Base-by-base conservation (phyloP, 768 basidiomycete genomes). In the Sarcodon aspratus region DNA sequence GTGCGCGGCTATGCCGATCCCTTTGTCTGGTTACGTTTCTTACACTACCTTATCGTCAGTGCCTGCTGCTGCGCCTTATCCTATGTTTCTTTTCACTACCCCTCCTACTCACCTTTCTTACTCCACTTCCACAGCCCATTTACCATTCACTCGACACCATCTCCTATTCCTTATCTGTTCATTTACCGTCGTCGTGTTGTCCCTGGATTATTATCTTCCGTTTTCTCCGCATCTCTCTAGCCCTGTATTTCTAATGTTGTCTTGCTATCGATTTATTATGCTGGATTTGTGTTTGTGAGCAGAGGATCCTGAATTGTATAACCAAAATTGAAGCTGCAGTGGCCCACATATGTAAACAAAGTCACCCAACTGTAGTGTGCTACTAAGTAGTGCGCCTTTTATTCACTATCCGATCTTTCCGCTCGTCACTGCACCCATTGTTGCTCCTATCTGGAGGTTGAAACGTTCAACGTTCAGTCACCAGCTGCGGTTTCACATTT, bases 61-160 rank as follows among this genome's bases (percentile, higher is more conserved):
- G 21, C 21, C 21, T 27, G 21, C 21, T 27, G 21, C 21, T 27
- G 21, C 21, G 5, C 21, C 21, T 27, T 27, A 27, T 27, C 21
- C 5, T 27, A 5, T 27, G 21, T n/a, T n/a, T 45, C 50, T 55
- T 54, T 56, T 56, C 55, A 51, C 54, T 49, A 47, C 55, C 57
- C 53, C 49, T 36, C 54, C 53, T 52, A 50, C 50, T 52, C 52
- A 50, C 51, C 49, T 38, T 55, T 57, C 60, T 59, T 55, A 54
- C 57, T 56, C 63, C 66, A 60, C 54, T 58, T 66, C 60, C 62
- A 42, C 40, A 42, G 17, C 40, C 40, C 13, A n/a, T 42, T 42
- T 42, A 42, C 27, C 15, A 6, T 27, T 42, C 40, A 15, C 40
- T 27, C 40, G 17, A 13, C 37, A 13, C 12, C 37, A 17, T 42